Conservation (phyloP, 2,329 filamentous ascomycete genomes). For the Chrysosporium queenslandicum region DNA sequence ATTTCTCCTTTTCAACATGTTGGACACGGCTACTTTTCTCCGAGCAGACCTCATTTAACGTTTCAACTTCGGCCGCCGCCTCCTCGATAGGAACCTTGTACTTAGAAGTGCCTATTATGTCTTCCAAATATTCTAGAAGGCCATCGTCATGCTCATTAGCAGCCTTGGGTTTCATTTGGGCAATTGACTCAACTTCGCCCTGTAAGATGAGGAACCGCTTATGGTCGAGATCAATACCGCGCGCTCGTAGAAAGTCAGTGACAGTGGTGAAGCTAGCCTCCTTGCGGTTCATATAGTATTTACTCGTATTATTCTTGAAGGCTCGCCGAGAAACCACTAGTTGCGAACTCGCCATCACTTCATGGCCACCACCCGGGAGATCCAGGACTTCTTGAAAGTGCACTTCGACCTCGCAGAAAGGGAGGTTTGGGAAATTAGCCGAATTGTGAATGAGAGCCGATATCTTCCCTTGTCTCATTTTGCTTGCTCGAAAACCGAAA, state of each 20-base stretch:
- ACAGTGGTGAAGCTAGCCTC: slow-evolving; percentile 88
- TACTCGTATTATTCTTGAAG: slow-evolving; percentile 97
- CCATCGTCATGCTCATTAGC: slow-evolving; percentile 92
- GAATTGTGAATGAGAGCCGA: slow-evolving; percentile 97
- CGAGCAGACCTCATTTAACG: slow-evolving; percentile 83
- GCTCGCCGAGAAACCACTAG: slow-evolving; percentile 82
- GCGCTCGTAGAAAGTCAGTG: slow-evolving; percentile 72
- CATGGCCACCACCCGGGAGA: slow-evolving; percentile 61
- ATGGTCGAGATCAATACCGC: slow-evolving; percentile 91
- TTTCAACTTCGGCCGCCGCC: slow-evolving; percentile 78
- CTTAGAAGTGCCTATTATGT: slow-evolving; percentile 97
- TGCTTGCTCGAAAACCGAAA: slow-evolving; percentile 97
- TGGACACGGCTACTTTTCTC: slow-evolving; percentile 94
- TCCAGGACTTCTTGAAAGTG: slow-evolving; percentile 95
- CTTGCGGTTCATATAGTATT: slow-evolving; percentile 90
- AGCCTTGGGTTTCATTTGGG: slow-evolving; percentile 98
- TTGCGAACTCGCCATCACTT: slow-evolving; percentile 71
- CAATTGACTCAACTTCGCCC: slow-evolving; percentile 96
- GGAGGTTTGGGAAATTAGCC: slow-evolving; percentile 70
- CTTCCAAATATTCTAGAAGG: slow-evolving; percentile 89
- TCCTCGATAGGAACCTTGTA: slow-evolving; percentile 98
- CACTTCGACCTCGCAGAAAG: slow-evolving; percentile 90
- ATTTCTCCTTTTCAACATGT: slow-evolving; percentile 96
- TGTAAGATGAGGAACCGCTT: slow-evolving; percentile 96
- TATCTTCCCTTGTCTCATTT: slow-evolving; percentile 98